Base-by-base conservation (phyloP, 768 basidiomycete genomes). In the Russula sp. region DNA sequence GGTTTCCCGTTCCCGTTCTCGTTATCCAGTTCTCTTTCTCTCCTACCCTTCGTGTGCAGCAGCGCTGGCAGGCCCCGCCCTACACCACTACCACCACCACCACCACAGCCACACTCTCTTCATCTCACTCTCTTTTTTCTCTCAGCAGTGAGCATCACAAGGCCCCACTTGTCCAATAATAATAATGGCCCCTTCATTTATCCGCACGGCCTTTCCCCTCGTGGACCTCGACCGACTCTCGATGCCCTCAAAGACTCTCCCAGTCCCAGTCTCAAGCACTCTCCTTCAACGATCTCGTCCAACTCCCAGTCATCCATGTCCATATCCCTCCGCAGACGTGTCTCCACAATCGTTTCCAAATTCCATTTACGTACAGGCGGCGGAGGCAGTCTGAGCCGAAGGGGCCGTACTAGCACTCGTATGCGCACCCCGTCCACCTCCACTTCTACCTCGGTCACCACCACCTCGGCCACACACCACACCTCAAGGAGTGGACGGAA, bases 241-340 rank as follows among this genome's bases (percentile, higher is more conserved):
- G 34, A 49, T 16, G 24, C 24, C 32, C 11, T 40, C 52, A 48
- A 54, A 2, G 59, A 61, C 32, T 22, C 42, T 0, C 59, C 64
- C 8, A 51, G 55, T 10, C 64, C 64, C 9, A 34, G 59, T 10
- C 64, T 61, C 24, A 48, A 46, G 40, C 59, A 65, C 28, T 61
- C 64, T 0, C 59, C 64, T 3, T 65, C 64, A 5, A 65, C 59
- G 5, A 57, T 57, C 55, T 61, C 64, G 13, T 65, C 55, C 7
- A 57, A 49, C 20, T 65, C 64, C 16, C 59, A 30, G 16, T 61
- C 54, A 5, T 61, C 64, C 9, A 20, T 40, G 13, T 51, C 60
- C 2, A 28, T 51, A 40, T 61, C 30, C 34, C 9, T 61, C 32
- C 64, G 59, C 38, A 20, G 20, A 2, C 59, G 60, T 0, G 49